These are phyloP conservation scores for Lipomyces yamadae DNA, from an alignment of 805 yeast genomes.

Conservation along the genomic window DNA sequence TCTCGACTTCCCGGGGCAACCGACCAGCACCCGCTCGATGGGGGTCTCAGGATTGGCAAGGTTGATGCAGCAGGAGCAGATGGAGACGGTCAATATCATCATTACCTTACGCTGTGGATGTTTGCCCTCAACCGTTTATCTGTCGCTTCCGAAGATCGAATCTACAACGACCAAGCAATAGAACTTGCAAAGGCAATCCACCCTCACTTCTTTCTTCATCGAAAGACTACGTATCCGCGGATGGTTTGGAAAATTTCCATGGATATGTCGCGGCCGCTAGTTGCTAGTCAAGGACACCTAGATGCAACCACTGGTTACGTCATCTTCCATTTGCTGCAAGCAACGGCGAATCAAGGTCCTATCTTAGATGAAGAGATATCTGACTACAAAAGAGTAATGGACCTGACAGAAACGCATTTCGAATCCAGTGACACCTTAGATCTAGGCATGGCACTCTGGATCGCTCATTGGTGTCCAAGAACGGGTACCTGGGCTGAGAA, in stretches of 20 bases:
- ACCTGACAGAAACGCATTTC: conserved; percentile 1
- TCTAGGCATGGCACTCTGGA: conserved; percentile 16
- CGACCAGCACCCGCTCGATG: conserved; percentile 10
- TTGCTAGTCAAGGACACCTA: conserved; percentile 15
- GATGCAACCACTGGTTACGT: conserved; percentile 13
- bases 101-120: conserved; percentile 17
- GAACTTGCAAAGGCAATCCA: conserved; percentile 12
- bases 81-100: conserved; percentile 16
- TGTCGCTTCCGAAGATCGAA: conserved; percentile 9
- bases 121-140: conserved; percentile 16
- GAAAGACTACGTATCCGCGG: conserved; percentile 8
- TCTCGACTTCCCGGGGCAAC: conserved; percentile 15
- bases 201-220: conserved; percentile 13
- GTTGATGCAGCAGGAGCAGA: conserved; percentile 11
- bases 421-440: conserved; percentile 15
- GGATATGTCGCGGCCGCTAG: conserved; percentile 15
- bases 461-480: conserved; percentile 12
- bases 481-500: conserved; percentile 9
- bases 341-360: conserved; percentile 12
- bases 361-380: conserved; percentile 13
- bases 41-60: conserved; percentile 14
- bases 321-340: conserved; percentile 13
- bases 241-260: conserved; percentile 16
- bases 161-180: conserved; percentile 13
- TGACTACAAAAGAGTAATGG: conserved; percentile 13